Evolutionary conservation across 2,329 filamentous ascomycete genomes (phyloP), one percentile per base, ranked within the genome.

Genomic region (Verticillium nubilum): DNA sequence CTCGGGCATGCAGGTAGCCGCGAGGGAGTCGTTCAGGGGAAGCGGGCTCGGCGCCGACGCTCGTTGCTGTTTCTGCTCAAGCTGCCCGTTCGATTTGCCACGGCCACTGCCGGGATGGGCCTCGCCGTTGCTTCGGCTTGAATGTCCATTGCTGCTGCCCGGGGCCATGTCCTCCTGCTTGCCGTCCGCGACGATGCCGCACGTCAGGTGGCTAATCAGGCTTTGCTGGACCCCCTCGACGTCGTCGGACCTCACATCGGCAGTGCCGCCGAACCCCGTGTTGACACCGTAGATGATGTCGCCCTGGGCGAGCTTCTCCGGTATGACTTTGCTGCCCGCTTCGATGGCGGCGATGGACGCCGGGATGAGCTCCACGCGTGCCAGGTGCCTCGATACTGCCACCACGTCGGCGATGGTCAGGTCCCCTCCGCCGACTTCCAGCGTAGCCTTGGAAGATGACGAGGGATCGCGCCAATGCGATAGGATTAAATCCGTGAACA

Each of bases 201-300:
- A 50, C 50, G 37, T 58, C 27, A 59, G 37, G 53, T 52, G 57
- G 29, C 31, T 58, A 26, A 79, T 65, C 4, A 83, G 67, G 3
- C 72, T 74, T 7, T 67, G 65, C 65, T 83, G 80, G 10, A 83
- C 70, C n/a, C 65, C 67, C 7, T 68, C 59, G 12, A 72, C 63
- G 25, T 74, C 65, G 29, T 69, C 67, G 10, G 79, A 80, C n/a
- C 78, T 73, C 3, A 74, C 72, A 63, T 82, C 76, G 15, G 81
- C 80, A 60, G 74, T 81, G 52, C 80, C 80, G 23, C 81, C 81
- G 61, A 81, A 82, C 1, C 80, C 80, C 10, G 81, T 84, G 59
- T 77, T 83, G n/a, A 82, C 75, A 12, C 78, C 78, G 71, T 59
- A 68, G 59, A 62, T 58, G 56, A 60, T 29, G 5, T 60, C 58